These are phyloP conservation scores for Epichloe sp. DNA, from an alignment of 2,329 filamentous ascomycete species.

Conservation along the genomic window DNA sequence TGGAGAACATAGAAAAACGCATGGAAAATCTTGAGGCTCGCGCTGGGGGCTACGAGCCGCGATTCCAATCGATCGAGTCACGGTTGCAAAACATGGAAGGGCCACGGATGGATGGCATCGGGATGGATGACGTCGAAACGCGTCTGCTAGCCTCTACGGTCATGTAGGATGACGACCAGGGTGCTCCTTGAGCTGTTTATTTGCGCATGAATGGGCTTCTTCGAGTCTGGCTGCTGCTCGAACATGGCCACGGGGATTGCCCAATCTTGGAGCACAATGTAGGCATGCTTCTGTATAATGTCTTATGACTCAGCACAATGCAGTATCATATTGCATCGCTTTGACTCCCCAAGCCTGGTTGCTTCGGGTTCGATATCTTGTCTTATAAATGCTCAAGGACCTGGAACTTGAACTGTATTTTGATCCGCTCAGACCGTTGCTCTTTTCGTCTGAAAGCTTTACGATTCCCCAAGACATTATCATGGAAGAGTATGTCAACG, in stretches of 20 bases:
- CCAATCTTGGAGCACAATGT: not conserved
- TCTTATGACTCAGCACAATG: not conserved
- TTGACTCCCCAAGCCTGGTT: not conserved
- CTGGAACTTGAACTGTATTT: not conserved
- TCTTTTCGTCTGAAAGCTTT: not conserved
- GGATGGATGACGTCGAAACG: slow-evolving; percentile 32
- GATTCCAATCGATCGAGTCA: slow-evolving; percentile 30
- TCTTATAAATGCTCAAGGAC: not conserved
- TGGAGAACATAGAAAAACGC: slow-evolving; percentile 41
- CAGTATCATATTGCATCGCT: not conserved
- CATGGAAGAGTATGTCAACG: slow-evolving; percentile 1
- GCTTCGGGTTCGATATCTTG: not conserved
- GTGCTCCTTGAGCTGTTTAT: not conserved
- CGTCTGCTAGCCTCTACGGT: slow-evolving; percentile 30
- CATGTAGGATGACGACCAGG: slow-evolving; percentile 21
- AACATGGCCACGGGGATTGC: not conserved
- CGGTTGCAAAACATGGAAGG: slow-evolving; percentile 29
- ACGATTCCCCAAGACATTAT: not conserved
- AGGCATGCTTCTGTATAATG: not conserved
- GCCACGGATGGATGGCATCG: slow-evolving; percentile 28
- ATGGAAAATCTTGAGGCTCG: slow-evolving; percentile 39
- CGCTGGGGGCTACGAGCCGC: slow-evolving; percentile 28
- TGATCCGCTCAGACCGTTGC: not conserved
- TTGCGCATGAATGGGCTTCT: not conserved
- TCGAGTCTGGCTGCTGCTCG: not conserved